Evolutionary conservation across 169 alveolate species (phyloP).

Genomic region (Cryptosporidium ryanae): DNA sequence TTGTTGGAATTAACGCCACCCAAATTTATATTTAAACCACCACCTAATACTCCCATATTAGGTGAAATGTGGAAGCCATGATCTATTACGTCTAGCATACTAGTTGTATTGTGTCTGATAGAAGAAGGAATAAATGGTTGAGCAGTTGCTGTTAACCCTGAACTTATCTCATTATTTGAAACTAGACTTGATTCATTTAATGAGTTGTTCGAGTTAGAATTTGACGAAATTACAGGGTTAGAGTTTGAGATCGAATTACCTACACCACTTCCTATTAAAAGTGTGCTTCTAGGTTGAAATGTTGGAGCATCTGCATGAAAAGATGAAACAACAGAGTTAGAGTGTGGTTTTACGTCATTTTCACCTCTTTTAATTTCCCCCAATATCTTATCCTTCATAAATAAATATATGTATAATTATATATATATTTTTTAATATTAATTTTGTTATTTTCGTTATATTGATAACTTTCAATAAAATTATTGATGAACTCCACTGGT

Average conservation of each 20-base stretch:
- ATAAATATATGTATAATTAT: neutral
- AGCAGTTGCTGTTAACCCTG: slow-evolving; percentile 61
- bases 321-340: slow-evolving; percentile 28
- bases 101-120: slow-evolving; percentile 43
- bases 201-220: neutral
- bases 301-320: slow-evolving; percentile 75
- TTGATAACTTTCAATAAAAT: too few species aligned
- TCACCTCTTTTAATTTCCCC: slow-evolving; percentile 42
- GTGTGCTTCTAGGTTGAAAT: slow-evolving; percentile 52
- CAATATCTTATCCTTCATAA: slow-evolving; percentile 62
- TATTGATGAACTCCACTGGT: too few species aligned
- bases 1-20: neutral
- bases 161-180: slow-evolving; percentile 11
- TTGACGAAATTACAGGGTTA: neutral
- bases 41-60: slow-evolving; percentile 28
- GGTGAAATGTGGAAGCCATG: neutral
- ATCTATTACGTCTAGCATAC: slow-evolving; percentile 4
- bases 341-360: slow-evolving; percentile 34
- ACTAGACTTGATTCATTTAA: neutral
- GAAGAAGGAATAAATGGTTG: slow-evolving; percentile 73
- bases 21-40: neutral
- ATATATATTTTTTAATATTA: neutral
- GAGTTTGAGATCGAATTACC: neutral
- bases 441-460: neutral
- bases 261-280: neutral